Conservation (phyloP, 345 rosid species). For the Jatropha curcas region DNA sequence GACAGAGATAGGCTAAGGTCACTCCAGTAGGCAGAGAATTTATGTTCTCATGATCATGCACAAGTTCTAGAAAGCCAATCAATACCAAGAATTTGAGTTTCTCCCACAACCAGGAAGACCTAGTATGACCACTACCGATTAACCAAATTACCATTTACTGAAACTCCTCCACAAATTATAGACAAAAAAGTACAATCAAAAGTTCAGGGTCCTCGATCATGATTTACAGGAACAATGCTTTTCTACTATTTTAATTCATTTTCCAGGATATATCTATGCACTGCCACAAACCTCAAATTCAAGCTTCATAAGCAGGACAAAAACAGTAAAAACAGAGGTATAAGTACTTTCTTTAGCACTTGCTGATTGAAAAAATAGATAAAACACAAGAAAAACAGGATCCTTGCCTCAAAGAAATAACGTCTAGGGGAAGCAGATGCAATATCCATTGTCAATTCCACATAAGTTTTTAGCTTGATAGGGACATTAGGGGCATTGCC, state of each 20-base stretch:
- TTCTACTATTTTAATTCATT: not conserved
- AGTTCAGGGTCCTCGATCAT: not conserved
- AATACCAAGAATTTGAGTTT: not conserved
- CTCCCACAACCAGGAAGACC: not conserved
- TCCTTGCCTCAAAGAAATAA: slow-evolving; percentile 88
- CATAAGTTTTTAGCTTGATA: slow-evolving; percentile 62
- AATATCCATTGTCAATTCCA: slow-evolving; percentile 92
- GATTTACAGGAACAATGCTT: not conserved
- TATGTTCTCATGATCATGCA: not conserved
- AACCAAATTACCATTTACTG: not conserved
- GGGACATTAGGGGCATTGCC: slow-evolving; percentile 38
- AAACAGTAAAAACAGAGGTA: not conserved
- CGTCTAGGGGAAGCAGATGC: slow-evolving; percentile 90
- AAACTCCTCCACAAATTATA: not conserved
- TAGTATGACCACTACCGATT: not conserved
- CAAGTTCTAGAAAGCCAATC: not conserved
- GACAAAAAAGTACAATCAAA: not conserved
- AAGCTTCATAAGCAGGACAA: not conserved
- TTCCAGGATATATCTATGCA: slow-evolving; percentile 1
- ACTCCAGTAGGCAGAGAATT: not conserved
- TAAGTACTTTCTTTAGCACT: not conserved
- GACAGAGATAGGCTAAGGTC: not conserved
- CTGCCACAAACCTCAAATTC: not conserved
- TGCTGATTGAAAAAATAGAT: not conserved
- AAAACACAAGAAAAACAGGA: slow-evolving; percentile 31